phyloP scores from a whole-genome alignment of 2,329 filamentous ascomycete genomes.

The Neoscytalidium dimidiatum region DNA sequence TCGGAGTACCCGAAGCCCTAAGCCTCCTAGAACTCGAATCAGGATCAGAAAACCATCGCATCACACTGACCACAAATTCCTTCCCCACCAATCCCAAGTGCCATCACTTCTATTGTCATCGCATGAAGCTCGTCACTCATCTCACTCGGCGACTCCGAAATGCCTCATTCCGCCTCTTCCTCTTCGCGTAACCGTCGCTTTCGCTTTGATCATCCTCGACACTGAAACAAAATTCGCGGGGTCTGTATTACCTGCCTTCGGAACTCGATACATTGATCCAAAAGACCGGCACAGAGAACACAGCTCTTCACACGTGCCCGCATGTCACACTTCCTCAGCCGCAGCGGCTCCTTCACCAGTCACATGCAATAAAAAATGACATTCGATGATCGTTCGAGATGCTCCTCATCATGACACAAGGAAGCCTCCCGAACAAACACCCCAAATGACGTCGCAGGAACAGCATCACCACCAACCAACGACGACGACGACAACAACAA shows the following conservation, averaged over 20 bases:
- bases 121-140: background rate
- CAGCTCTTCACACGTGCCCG: too few relatives aligned
- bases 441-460: too few relatives aligned
- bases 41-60: background rate
- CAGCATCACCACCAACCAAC: too few relatives aligned
- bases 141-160: background rate
- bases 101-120: background rate
- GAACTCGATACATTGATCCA: background rate
- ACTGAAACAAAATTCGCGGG: too few relatives aligned
- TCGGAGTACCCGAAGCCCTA: too few relatives aligned
- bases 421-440: too few relatives aligned
- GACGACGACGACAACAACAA: too few relatives aligned
- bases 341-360: background rate
- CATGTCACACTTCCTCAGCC: background rate
- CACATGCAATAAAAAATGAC: background rate
- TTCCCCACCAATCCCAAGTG: background rate
- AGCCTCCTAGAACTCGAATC: too few relatives aligned
- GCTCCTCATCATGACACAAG: too few relatives aligned
- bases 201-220: background rate
- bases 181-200: background rate
- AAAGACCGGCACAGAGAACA: background rate
- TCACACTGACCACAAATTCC: background rate
- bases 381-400: background rate
- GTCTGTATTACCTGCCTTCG: too few relatives aligned
- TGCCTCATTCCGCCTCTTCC: background rate